phyloP scores from a whole-genome alignment of 768 basidiomycete species.

The Lactarius deliciosus region DNA sequence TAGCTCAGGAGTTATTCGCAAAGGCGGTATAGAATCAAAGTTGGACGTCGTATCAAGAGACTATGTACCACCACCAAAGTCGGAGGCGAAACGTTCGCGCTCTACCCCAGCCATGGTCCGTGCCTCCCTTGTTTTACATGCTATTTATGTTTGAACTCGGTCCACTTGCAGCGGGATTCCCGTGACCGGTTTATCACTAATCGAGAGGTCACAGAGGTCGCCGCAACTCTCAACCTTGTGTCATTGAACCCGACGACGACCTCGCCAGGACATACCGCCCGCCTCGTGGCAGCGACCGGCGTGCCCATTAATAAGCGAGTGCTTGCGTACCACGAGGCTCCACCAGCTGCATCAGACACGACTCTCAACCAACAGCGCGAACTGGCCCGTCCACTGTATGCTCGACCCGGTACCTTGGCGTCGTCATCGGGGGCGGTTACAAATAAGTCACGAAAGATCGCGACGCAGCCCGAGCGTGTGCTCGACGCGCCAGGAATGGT shows the following conservation, averaged over 20 bases:
- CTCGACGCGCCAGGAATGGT: constrained; percentile 91
- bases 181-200: constrained; percentile 75
- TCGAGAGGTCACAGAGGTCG: constrained; percentile 52
- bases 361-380: constrained; percentile 76
- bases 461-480: constrained; percentile 87
- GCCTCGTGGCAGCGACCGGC: constrained; percentile 73
- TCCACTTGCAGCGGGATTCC: constrained; percentile 43
- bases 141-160: constrained; percentile 6
- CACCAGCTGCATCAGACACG: constrained; percentile 75
- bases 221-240: constrained; percentile 65
- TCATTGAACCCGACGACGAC: constrained; percentile 54
- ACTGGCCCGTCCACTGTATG: constrained; percentile 72
- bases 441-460: constrained; percentile 76
- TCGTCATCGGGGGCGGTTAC: constrained; percentile 63
- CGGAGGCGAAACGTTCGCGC: constrained; percentile 67
- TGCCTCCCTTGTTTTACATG: neutral
- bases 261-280: constrained; percentile 77
- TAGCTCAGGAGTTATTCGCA: constrained; percentile 65
- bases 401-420: constrained; percentile 60
- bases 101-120: constrained; percentile 61
- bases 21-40: constrained; percentile 74
- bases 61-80: constrained; percentile 63
- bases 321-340: constrained; percentile 85
- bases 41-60: constrained; percentile 76
- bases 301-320: constrained; percentile 79